A percentile compares a stretch with the other conserved stretches of the same genome.
These are phyloP conservation scores for Platanus orientalis DNA, from an alignment of 164 flowering plant species.

Conservation along the genomic window DNA sequence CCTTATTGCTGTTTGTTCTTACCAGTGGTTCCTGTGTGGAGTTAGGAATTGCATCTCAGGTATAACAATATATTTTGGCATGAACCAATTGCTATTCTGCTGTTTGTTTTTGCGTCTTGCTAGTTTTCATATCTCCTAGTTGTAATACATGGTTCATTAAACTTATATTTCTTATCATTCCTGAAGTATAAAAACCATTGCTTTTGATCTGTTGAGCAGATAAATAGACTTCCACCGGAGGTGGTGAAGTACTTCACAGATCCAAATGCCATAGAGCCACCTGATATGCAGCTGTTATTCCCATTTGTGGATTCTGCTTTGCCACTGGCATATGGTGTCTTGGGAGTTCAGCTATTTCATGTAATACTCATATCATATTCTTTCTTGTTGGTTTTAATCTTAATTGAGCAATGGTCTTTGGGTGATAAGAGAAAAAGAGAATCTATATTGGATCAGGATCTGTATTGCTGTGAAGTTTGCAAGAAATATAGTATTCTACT, in stretches of 20 bases:
- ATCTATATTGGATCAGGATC: background rate
- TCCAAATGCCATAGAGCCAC: constrained; percentile 88
- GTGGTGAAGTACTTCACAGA: constrained; percentile 95
- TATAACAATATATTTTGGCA: constrained; percentile 17
- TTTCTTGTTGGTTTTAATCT: background rate
- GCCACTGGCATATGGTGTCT: constrained; percentile 95
- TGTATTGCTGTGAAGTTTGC: too few relatives aligned
- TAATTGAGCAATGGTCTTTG: background rate
- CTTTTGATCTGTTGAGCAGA: constrained; percentile 36
- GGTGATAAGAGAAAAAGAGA: background rate
- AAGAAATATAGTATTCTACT: background rate
- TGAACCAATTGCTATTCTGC: background rate
- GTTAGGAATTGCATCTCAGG: constrained; percentile 98
- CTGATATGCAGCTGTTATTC: constrained; percentile 83
- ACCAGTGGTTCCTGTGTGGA: constrained; percentile 94
- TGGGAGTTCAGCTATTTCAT: constrained; percentile 89
- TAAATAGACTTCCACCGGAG: constrained; percentile 93
- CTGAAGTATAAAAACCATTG: too few relatives aligned
- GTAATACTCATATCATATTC: constrained; percentile 34
- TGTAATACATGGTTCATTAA: too few relatives aligned
- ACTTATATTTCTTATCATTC: too few relatives aligned
- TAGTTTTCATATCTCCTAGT: too few relatives aligned
- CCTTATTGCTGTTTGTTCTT: constrained; percentile 69
- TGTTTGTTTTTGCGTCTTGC: background rate
- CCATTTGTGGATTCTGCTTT: constrained; percentile 96